phyloP scores from a whole-genome alignment of 192 early-diverging fungal genomes.

The Podochytrium sp. region DNA sequence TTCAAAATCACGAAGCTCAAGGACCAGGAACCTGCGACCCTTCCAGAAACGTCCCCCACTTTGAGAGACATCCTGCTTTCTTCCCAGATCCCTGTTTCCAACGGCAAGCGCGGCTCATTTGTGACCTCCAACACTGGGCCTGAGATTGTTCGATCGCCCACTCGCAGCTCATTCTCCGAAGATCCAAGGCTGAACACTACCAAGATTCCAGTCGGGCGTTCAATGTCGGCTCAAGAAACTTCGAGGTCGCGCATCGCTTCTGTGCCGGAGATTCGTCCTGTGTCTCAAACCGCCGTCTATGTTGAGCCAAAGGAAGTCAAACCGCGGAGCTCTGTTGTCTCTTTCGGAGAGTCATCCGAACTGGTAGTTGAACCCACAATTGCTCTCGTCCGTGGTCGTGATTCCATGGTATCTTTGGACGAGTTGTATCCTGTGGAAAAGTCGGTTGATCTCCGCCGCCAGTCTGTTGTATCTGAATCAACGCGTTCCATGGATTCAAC shows the following conservation, averaged over 20 bases:
- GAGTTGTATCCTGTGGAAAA: not conserved
- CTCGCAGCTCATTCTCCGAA: not conserved
- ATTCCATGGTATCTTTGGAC: not conserved
- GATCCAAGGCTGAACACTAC: not conserved
- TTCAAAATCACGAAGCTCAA: no score
- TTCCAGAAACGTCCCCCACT: no score
- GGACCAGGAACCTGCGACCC: no score
- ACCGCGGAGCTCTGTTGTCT: constrained; percentile 11
- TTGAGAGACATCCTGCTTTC: not conserved
- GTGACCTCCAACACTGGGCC: not conserved
- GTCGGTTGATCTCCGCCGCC: not conserved
- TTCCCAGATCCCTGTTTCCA: not conserved
- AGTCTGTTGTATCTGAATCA: constrained; percentile 11
- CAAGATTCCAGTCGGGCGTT: no score
- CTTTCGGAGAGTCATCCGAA: not conserved
- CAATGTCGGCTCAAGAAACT: no score
- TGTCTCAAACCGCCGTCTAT: not conserved
- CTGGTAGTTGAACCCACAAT: not conserved
- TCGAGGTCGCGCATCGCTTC: not conserved
- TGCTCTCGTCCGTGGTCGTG: not conserved
- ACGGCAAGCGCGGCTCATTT: not conserved
- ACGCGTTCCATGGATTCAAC: not conserved
- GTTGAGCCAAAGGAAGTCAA: not conserved
- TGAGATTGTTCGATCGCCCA: not conserved
- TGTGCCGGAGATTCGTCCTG: not conserved